phyloP scores from a whole-genome alignment of 805 yeast species.

The Candida cerambycidarum region DNA sequence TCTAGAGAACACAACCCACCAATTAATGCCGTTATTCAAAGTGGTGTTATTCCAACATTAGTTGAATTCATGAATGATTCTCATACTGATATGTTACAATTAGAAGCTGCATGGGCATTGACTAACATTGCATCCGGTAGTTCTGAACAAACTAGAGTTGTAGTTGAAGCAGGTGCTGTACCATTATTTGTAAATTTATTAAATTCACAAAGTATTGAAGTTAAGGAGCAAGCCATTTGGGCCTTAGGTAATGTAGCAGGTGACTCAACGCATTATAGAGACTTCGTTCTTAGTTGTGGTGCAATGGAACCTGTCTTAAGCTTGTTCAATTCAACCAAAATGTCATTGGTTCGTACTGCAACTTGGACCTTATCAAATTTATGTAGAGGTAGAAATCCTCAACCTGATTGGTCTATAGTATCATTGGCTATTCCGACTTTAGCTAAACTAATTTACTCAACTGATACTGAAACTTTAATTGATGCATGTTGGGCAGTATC shows the following conservation, averaged over 20 bases:
- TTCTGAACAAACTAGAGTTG: constrained; percentile 84
- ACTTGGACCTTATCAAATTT: constrained; percentile 97
- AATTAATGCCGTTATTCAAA: constrained; percentile 85
- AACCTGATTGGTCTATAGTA: constrained; percentile 91
- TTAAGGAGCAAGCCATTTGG: constrained; percentile 98
- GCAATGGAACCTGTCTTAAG: constrained; percentile 88
- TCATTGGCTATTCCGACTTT: constrained; percentile 86
- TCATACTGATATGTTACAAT: constrained; percentile 84
- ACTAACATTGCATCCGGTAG: constrained; percentile 96
- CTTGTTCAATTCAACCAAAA: constrained; percentile 76
- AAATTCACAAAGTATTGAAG: constrained; percentile 80
- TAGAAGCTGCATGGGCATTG: constrained; percentile 99
- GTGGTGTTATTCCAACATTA: constrained; percentile 90
- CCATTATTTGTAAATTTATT: constrained; percentile 85
- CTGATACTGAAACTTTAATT: constrained; percentile 88
- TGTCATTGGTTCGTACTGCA: constrained; percentile 91
- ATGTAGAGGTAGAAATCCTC: constrained; percentile 95
- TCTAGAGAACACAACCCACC: constrained; percentile 97
- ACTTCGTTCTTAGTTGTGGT: constrained; percentile 76
- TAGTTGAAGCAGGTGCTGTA: constrained; percentile 91
- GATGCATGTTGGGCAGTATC: constrained; percentile 99
- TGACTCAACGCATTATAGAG: constrained; percentile 88
- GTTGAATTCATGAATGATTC: constrained; percentile 75
- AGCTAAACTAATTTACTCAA: constrained; percentile 85
- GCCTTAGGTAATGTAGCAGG: constrained; percentile 99